Base-by-base conservation (phyloP, 2,329 filamentous ascomycete species). In the Myriosclerotinia duriaeana region DNA sequence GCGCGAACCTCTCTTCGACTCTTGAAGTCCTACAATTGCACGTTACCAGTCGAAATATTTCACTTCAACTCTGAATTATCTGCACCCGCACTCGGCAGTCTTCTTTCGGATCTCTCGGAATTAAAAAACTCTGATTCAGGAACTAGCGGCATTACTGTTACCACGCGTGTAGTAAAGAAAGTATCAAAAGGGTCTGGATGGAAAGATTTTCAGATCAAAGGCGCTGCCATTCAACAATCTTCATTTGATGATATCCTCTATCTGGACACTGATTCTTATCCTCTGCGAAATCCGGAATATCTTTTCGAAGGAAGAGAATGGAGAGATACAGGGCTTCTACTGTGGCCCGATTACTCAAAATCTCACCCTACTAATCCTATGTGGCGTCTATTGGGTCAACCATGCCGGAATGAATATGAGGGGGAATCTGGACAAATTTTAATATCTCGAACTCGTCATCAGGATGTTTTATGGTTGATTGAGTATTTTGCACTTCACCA, bases 151-250 rank as follows among this genome's bases (percentile, higher is more conserved):
- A 59, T 67, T 22, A 60, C 60, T 34, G 67, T 71, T n/a, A 68
- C 65, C 3, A 44, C 66, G 11, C 65, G 66, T 14, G 34, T 68
- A n/a, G 70, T 70, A 0, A 63, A 69, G 42, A 53, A 64, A 8
- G 40, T 71, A 20, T 38, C 58, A 14, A 71, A 71, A 67, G 70
- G 69, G 11, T 53, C 66, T 30, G 67, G 64, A 5, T 71, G 69
- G 70, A 71, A 70, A 69, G 66, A 62, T 30, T 71, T 71, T 40
- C 66, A 71, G 2, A 69, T 71, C 44, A 71, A 71, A 61, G 69
- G 63, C 20, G 69, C 70, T 20, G 70, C 70, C 5, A 69, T 71
- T 15, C 67, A 70, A 53, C 69, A 71, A 65, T 70, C 70, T 9
- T 69, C 67, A 48, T 71, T 70, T 40, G 61, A 69, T 34, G 69